These are phyloP conservation scores for Nannochloropsis gaditana DNA, from an alignment of 108 stramenopile genomes.

Conservation along the genomic window DNA sequence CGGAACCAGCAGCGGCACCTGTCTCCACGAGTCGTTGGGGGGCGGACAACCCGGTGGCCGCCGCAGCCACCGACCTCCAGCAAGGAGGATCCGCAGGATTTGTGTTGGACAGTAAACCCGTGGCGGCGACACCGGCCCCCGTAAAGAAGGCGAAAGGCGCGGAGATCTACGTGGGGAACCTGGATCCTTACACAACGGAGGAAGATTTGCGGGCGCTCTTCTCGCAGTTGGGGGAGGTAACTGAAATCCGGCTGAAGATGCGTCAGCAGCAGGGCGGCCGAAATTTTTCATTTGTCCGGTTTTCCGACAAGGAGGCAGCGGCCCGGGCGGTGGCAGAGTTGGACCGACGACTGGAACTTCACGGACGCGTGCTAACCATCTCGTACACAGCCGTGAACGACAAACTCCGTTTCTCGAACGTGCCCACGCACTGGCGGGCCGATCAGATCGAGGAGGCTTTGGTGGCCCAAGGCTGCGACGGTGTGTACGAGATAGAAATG, in stretches of 20 bases:
- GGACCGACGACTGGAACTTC: conserved; percentile 16
- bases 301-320: background rate
- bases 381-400: background rate
- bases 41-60: background rate
- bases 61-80: background rate
- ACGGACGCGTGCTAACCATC: conserved; percentile 6
- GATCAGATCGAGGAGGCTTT: background rate
- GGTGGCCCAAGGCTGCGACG: conserved; percentile 2
- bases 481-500: background rate
- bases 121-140: background rate
- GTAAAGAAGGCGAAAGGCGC: conserved; percentile 9
- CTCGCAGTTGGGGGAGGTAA: conserved; percentile 3
- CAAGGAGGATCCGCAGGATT: background rate
- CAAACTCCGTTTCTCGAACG: background rate
- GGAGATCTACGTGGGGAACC: background rate
- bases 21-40: background rate
- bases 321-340: conserved; percentile 11
- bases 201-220: background rate
- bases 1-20: background rate
- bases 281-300: background rate
- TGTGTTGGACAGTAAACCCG: background rate
- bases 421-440: background rate
- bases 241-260: conserved; percentile 8
- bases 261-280: background rate
- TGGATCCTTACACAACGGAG: conserved; percentile 17